Percentiles rank a stretch among this genome's conserved stretches.
Evolutionary conservation across 306 rosid genomes (phyloP).

Genomic region (Fragaria ananassa): DNA sequence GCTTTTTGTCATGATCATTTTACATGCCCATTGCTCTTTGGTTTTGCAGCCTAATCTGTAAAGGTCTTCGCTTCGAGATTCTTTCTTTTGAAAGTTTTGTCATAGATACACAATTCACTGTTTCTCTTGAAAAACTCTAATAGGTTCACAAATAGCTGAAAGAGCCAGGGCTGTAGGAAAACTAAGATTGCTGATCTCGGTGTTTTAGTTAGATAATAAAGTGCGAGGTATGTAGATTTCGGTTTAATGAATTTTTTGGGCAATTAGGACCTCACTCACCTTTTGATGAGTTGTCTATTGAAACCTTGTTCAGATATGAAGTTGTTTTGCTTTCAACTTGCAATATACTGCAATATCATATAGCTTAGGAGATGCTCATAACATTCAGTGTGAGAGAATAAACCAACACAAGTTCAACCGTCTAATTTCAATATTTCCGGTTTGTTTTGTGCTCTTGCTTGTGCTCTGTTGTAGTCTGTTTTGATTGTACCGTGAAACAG

Average conservation of each 20-base stretch:
- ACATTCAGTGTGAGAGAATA: background rate
- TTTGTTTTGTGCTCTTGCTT: background rate
- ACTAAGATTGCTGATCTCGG: background rate
- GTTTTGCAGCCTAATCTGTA: conserved; percentile 29
- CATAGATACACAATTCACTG: background rate
- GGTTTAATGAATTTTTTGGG: background rate
- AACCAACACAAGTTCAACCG: background rate
- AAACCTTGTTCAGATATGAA: background rate
- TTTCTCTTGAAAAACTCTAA: background rate
- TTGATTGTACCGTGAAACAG: background rate
- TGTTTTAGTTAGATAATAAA: conserved; percentile 1
- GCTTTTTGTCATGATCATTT: background rate
- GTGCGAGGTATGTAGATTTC: background rate
- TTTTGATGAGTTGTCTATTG: background rate
- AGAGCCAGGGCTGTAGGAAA: conserved; percentile 14
- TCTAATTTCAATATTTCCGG: background rate
- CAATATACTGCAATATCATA: background rate
- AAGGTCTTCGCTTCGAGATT: conserved; percentile 21
- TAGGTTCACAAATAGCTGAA: conserved; percentile 11
- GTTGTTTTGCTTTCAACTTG: background rate
- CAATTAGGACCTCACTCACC: background rate
- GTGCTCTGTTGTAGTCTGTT: background rate
- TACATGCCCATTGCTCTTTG: conserved; percentile 19
- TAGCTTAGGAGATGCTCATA: background rate
- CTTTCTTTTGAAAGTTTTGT: background rate